phyloP scores from a whole-genome alignment of 495 filamentous ascomycete species.

The Symbiotaphrina buchneri region DNA sequence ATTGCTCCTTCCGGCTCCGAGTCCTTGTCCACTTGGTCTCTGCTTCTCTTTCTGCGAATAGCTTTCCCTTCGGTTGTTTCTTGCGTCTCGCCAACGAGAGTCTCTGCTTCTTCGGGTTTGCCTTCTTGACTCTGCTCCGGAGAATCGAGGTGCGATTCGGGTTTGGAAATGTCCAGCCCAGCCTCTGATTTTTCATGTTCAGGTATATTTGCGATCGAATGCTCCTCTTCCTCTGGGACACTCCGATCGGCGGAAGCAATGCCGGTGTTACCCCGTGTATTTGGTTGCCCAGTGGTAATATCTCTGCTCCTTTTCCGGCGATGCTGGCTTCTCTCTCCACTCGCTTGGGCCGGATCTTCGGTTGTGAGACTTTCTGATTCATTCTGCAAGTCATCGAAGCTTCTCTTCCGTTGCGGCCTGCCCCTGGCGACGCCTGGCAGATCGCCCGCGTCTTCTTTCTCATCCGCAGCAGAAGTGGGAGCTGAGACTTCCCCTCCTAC shows the following conservation, averaged over 20 bases:
- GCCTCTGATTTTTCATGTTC: slow-evolving; percentile 11
- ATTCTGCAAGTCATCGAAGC: slow-evolving; percentile 24
- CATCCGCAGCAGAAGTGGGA: slow-evolving; percentile 1
- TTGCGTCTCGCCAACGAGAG: no score
- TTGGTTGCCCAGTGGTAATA: no score
- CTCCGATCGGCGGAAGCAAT: no score
- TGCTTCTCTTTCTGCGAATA: slow-evolving; percentile 27
- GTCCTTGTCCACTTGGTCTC: slow-evolving; percentile 26
- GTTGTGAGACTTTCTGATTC: no score
- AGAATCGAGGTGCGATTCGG: no score
- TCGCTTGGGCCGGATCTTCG: no score
- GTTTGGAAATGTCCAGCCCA: no score
- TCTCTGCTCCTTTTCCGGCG: no score
- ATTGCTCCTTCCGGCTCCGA: slow-evolving; percentile 8
- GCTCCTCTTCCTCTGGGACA: slow-evolving; percentile 6
- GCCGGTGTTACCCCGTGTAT: no score
- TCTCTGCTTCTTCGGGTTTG: no score
- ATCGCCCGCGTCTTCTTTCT: background rate
- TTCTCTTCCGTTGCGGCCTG: slow-evolving; percentile 27
- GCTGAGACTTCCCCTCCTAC: slow-evolving; percentile 1
- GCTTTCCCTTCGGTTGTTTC: slow-evolving; percentile 10
- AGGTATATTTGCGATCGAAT: slow-evolving; percentile 21
- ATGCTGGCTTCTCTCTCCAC: no score
- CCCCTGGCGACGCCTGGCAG: slow-evolving; percentile 10
- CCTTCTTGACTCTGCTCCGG: no score